Evolutionary conservation across 2,329 filamentous ascomycete genomes (phyloP), one percentile per base, ranked within the genome.

Genomic region (Neopestalotiopsis sp.): DNA sequence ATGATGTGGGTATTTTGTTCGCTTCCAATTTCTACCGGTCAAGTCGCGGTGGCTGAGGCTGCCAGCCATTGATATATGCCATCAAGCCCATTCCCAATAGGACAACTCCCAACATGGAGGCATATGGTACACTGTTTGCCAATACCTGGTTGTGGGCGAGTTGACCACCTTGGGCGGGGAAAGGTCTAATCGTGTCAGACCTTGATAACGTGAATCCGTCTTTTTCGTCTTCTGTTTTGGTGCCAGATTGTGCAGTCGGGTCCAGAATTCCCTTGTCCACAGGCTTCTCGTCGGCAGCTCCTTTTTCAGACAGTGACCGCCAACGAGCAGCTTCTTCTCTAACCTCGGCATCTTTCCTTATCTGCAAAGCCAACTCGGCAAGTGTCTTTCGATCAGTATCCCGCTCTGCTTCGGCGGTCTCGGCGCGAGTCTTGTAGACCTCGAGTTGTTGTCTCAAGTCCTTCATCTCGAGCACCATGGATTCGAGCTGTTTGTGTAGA

Each of bases 1-100:
- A 62, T 62, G 32, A 20, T 59, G n/a, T 9, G 10, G 20, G 49
- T n/a, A 56, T 38, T 17, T 28, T 62, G 30, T 62, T 30, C 34
- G 59, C n/a, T 40, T 10, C 24, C 17, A 65, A 62, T n/a, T 64
- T 20, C 34, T 69, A 82, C 66, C 76, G 77, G 49, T 81, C 78
- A 59, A 81, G 70, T 20, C 77, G 66, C 65, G 77, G 80, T 30
- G 79, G 78, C 68, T 83, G 81, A 34, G 82, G 76, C 74, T 94
- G 92, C 92, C 92, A 95, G 65, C 92, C 91, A 76, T 96, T 96
- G 74, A 96, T 86, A 80, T 94, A 95, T 57, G 92, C 92, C 93
- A 96, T 96, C 72, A 96, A 79, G 14, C 93, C 92, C 83, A 96
- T 91, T 40, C 93, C 93, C 70, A 96, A 83, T 68, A 96, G 80